Percentiles rank a stretch among this genome's conserved stretches.
Evolutionary conservation across 2,329 filamentous ascomycete genomes (phyloP).

Genomic region (Byssoonygena ceratinophila): DNA sequence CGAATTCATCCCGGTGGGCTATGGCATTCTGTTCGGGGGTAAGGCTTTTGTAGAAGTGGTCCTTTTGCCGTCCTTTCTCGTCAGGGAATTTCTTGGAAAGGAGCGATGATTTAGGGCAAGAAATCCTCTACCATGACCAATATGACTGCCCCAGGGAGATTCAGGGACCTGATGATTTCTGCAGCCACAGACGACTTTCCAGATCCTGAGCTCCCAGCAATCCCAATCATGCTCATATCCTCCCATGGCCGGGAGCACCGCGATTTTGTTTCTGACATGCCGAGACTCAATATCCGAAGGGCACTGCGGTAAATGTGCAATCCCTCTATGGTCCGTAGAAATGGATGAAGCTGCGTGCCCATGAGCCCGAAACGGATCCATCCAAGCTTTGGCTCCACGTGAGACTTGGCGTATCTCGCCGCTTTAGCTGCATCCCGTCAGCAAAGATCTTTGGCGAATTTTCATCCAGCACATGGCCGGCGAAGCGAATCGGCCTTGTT

Average conservation of each 20-base stretch:
- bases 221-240: slow-evolving; percentile 89
- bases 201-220: slow-evolving; percentile 90
- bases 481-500: too few relatives aligned
- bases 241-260: slow-evolving; percentile 94
- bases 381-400: too few relatives aligned
- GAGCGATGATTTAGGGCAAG: not conserved
- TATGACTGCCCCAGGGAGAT: slow-evolving; percentile 95
- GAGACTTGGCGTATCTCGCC: too few relatives aligned
- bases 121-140: slow-evolving; percentile 67
- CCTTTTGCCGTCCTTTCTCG: slow-evolving; percentile 42
- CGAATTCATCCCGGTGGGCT: slow-evolving; percentile 84
- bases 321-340: too few relatives aligned
- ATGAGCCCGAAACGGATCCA: too few relatives aligned
- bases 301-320: not conserved
- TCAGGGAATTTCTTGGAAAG: slow-evolving; percentile 5
- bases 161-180: slow-evolving; percentile 79
- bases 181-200: slow-evolving; percentile 89
- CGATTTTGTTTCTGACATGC: slow-evolving; percentile 2
- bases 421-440: too few relatives aligned
- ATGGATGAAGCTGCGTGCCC: too few relatives aligned
- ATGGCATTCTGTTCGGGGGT: slow-evolving; percentile 64
- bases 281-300: not conserved
- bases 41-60: slow-evolving; percentile 93
- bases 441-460: too few relatives aligned
- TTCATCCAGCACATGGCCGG: too few relatives aligned